Conservation (phyloP, 2,329 filamentous ascomycete species). For the Stagonosporopsis vannaccii region DNA sequence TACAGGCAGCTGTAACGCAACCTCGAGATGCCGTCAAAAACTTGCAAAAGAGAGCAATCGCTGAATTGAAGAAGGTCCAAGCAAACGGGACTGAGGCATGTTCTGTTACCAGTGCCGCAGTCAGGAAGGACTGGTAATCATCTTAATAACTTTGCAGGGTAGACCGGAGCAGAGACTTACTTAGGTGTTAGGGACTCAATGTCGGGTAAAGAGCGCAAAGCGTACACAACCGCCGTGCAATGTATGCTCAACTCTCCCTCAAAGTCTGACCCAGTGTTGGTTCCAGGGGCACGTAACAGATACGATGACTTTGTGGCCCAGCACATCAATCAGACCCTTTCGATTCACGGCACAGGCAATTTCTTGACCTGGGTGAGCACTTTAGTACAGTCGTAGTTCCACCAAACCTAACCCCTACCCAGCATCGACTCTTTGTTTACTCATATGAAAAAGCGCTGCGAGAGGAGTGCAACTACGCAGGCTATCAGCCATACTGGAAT, state of each 20-base stretch:
- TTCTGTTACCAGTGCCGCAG: constrained; percentile 16
- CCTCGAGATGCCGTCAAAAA: constrained; percentile 19
- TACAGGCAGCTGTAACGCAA: constrained; percentile 16
- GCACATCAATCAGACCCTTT: constrained; percentile 30
- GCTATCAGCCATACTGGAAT: constrained; percentile 57
- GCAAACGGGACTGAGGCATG: constrained; percentile 15
- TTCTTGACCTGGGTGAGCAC: constrained; percentile 36
- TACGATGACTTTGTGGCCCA: constrained; percentile 39
- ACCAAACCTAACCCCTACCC: background rate
- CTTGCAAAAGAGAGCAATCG: constrained; percentile 23
- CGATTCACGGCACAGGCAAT: constrained; percentile 30
- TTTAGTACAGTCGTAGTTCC: background rate
- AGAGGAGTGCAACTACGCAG: constrained; percentile 50
- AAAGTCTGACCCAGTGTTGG: constrained; percentile 14
- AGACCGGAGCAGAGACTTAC: background rate
- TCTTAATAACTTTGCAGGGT: background rate
- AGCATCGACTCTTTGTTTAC: constrained; percentile 48
- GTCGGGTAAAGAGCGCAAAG: constrained; percentile 18
- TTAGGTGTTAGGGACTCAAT: constrained; percentile 4
- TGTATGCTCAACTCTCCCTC: constrained; percentile 28
- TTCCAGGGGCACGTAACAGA: constrained; percentile 31
- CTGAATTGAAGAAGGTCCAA: constrained; percentile 16
- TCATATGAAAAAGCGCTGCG: constrained; percentile 48
- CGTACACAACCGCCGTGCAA: constrained; percentile 30
- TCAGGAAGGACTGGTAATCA: constrained; percentile 25